Conservation (phyloP, 208 protist species). For the Trypanosoma conorhini region DNA sequence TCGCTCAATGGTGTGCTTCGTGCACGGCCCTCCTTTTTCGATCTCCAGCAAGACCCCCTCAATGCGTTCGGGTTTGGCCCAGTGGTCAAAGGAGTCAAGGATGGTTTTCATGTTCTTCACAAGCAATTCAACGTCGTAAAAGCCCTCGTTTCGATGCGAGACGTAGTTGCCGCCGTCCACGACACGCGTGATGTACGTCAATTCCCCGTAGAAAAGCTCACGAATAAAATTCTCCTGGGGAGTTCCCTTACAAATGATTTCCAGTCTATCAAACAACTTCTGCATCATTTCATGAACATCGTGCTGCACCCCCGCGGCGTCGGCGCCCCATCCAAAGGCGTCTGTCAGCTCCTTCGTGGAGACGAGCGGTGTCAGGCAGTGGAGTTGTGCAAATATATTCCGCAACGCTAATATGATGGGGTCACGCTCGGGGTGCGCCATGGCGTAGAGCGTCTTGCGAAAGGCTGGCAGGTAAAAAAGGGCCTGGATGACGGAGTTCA, state of each 20-base stretch:
- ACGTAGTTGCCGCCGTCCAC: slow-evolving; percentile 69
- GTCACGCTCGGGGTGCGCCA: slow-evolving; percentile 31
- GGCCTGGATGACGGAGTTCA: slow-evolving; percentile 89
- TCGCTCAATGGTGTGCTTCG: slow-evolving; percentile 74
- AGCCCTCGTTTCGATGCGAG: slow-evolving; percentile 70
- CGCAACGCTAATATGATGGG: slow-evolving; percentile 56
- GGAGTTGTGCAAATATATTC: slow-evolving; percentile 72
- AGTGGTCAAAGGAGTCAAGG: slow-evolving; percentile 72
- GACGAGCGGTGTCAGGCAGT: slow-evolving; percentile 45
- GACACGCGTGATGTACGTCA: slow-evolving; percentile 72
- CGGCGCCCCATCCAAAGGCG: slow-evolving; percentile 84
- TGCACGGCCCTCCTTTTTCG: slow-evolving; percentile 36
- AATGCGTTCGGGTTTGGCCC: slow-evolving; percentile 71
- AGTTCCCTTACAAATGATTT: slow-evolving; percentile 77
- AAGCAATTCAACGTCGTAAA: slow-evolving; percentile 88
- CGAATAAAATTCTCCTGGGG: slow-evolving; percentile 64
- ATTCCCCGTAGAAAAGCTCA: slow-evolving; percentile 73
- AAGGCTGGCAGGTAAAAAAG: slow-evolving; percentile 85
- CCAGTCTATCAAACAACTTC: slow-evolving; percentile 83
- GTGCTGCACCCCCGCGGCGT: slow-evolving; percentile 80
- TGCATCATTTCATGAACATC: slow-evolving; percentile 90
- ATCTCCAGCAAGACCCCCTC: slow-evolving; percentile 84
- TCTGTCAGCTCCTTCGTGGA: slow-evolving; percentile 81
- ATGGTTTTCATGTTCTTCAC: slow-evolving; percentile 82
- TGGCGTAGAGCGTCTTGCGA: slow-evolving; percentile 45